Evolutionary conservation across 2,329 filamentous ascomycete genomes (phyloP).

Genomic region (Dactylellina sp.): DNA sequence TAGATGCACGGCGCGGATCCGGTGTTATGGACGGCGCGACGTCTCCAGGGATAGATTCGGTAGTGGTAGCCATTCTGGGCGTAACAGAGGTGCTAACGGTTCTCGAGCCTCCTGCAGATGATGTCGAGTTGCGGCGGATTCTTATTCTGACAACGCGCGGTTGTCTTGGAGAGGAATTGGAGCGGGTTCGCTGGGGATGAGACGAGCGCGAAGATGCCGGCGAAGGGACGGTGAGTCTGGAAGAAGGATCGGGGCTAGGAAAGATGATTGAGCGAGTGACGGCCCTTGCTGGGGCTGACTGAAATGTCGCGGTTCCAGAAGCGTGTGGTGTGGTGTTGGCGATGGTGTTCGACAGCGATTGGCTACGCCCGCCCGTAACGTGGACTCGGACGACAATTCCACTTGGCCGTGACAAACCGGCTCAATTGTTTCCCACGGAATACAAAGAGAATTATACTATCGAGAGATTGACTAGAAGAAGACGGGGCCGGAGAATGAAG

Average conservation of each 20-base stretch:
- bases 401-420: slow-evolving; percentile 48
- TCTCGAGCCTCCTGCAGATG: slow-evolving; percentile 24
- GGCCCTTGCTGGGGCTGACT: slow-evolving; percentile 29
- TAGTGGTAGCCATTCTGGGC: slow-evolving; percentile 52
- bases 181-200: slow-evolving; percentile 16
- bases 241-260: slow-evolving; percentile 12
- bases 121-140: slow-evolving; percentile 52
- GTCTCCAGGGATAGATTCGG: slow-evolving; percentile 51
- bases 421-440: neutral
- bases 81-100: slow-evolving; percentile 39
- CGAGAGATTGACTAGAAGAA: neutral
- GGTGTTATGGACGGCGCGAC: slow-evolving; percentile 42
- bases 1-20: slow-evolving; percentile 46
- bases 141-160: slow-evolving; percentile 51
- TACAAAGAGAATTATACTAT: neutral
- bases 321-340: slow-evolving; percentile 26
- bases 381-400: slow-evolving; percentile 48
- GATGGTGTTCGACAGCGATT: slow-evolving; percentile 34
- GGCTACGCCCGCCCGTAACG: slow-evolving; percentile 33
- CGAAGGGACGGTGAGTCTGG: slow-evolving; percentile 20
- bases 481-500: neutral
- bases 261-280: slow-evolving; percentile 29
- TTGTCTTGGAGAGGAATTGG: slow-evolving; percentile 23
- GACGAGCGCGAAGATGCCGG: slow-evolving; percentile 20
- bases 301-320: slow-evolving; percentile 1